phyloP scores from a whole-genome alignment of 1,284 basidiomycete species.

The Moniliella sp. region DNA sequence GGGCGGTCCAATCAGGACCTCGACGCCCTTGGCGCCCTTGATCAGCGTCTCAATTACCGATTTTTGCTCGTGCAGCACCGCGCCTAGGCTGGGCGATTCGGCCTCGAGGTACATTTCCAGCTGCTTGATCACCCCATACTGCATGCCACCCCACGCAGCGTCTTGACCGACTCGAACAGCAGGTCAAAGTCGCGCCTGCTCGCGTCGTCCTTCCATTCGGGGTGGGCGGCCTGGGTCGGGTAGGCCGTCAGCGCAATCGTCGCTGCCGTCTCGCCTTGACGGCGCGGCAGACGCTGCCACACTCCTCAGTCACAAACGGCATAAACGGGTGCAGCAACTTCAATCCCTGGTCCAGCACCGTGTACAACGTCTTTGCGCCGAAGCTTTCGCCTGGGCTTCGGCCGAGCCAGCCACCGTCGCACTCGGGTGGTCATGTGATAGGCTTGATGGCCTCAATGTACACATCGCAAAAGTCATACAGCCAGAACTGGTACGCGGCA shows the following conservation, averaged over 20 bases:
- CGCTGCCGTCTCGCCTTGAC: slow-evolving; percentile 56
- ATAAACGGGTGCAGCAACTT: slow-evolving; percentile 87
- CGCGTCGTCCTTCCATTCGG: too few species aligned
- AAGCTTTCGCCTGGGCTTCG: slow-evolving; percentile 51
- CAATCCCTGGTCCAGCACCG: slow-evolving; percentile 71
- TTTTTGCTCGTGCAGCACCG: slow-evolving; percentile 46
- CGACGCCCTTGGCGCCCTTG: slow-evolving; percentile 62
- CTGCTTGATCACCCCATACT: slow-evolving; percentile 73
- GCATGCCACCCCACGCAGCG: slow-evolving; percentile 62
- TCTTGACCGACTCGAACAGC: slow-evolving; percentile 56
- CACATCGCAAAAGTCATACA: slow-evolving; percentile 93
- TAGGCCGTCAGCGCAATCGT: slow-evolving; percentile 74
- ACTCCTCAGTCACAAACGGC: slow-evolving; percentile 98
- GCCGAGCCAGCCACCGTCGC: too few species aligned
- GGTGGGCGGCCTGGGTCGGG: slow-evolving; percentile 51
- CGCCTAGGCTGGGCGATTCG: slow-evolving; percentile 39
- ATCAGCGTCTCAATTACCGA: slow-evolving; percentile 60
- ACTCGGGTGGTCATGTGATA: slow-evolving; percentile 40
- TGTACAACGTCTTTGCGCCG: slow-evolving; percentile 92
- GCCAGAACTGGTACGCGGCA: slow-evolving; percentile 77
- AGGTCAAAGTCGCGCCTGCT: slow-evolving; percentile 47
- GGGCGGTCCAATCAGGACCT: slow-evolving; percentile 40
- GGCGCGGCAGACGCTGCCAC: slow-evolving; percentile 79
- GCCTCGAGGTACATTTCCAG: slow-evolving; percentile 68
- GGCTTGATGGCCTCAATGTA: slow-evolving; percentile 90